Evolutionary conservation across 2,329 filamentous ascomycete species (phyloP).

Genomic region (Diaporthe nobilis): DNA sequence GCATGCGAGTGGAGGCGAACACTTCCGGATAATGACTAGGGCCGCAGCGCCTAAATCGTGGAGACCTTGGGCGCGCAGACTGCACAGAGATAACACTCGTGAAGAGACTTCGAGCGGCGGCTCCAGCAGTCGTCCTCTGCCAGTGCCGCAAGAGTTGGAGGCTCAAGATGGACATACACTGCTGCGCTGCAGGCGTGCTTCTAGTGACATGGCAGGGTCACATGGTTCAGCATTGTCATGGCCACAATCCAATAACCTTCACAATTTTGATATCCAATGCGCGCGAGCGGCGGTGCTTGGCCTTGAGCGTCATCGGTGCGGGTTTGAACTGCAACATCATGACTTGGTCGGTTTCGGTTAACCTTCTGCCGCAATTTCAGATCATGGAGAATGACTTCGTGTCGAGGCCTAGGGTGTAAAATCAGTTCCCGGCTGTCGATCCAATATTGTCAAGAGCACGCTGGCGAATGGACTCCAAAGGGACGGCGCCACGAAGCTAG

Average conservation of each 20-base stretch:
- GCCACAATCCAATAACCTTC: not conserved
- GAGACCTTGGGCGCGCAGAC: constrained; percentile 16
- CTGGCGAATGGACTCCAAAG: constrained; percentile 3
- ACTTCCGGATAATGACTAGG: constrained; percentile 27
- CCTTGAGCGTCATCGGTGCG: not conserved
- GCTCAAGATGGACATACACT: constrained; percentile 2
- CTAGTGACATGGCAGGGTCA: not conserved
- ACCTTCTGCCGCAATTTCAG: constrained; percentile 7
- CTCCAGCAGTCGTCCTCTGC: not conserved
- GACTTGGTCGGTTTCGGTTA: constrained; percentile 3
- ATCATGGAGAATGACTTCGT: not conserved
- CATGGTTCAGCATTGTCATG: not conserved
- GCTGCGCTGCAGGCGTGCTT: not conserved
- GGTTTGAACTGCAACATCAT: not conserved
- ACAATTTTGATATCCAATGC: not conserved
- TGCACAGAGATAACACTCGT: constrained; percentile 25
- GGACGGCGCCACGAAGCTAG: constrained; percentile 30
- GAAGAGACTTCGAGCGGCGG: constrained; percentile 11
- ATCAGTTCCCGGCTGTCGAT: constrained; percentile 1
- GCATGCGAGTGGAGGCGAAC: constrained; percentile 37
- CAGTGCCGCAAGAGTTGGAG: not conserved
- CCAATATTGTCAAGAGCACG: constrained; percentile 8
- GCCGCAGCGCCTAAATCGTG: constrained; percentile 32
- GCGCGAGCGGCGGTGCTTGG: not conserved
- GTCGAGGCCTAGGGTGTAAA: not conserved